Evolutionary conservation across 129 eudicot species (phyloP).

Genomic region (Flaveria linearis): DNA sequence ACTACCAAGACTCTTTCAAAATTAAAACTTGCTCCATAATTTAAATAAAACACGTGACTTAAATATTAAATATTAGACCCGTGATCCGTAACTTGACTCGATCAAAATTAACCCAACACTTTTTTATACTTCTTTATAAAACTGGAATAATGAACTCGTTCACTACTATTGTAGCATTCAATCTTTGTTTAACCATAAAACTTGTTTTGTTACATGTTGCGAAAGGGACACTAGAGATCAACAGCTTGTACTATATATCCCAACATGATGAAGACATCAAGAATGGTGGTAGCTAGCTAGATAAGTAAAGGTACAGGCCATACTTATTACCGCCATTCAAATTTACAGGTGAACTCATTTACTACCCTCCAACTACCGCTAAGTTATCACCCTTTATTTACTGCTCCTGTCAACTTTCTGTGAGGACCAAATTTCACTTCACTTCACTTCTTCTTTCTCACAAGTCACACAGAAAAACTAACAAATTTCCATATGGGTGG

Average conservation of each 20-base stretch:
- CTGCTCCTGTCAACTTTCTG: slow-evolving; percentile 23
- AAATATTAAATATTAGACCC: no score
- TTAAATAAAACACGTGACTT: no score
- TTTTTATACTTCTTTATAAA: background rate
- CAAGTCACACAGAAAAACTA: slow-evolving; percentile 20
- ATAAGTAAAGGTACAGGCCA: slow-evolving; percentile 14
- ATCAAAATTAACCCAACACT: no score
- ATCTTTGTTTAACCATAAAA: no score
- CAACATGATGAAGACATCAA: slow-evolving; percentile 9
- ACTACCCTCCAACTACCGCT: slow-evolving; percentile 45
- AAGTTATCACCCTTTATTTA: slow-evolving; percentile 27
- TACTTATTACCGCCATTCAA: slow-evolving; percentile 36
- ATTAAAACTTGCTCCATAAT: no score
- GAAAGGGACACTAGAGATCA: slow-evolving; percentile 10
- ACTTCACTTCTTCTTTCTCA: slow-evolving; percentile 21
- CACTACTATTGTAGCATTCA: no score
- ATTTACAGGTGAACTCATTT: slow-evolving; percentile 43
- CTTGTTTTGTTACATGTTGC: background rate
- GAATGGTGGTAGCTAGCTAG: slow-evolving; percentile 26
- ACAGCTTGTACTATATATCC: no score
- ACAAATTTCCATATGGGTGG: background rate
- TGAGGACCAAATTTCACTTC: slow-evolving; percentile 23
- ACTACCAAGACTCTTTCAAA: no score
- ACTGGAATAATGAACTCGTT: no score
- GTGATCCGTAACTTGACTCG: no score